These are phyloP conservation scores for Puccinellia tenuiflora DNA, from an alignment of 176 grass and related monocot species.

Conservation along the genomic window DNA sequence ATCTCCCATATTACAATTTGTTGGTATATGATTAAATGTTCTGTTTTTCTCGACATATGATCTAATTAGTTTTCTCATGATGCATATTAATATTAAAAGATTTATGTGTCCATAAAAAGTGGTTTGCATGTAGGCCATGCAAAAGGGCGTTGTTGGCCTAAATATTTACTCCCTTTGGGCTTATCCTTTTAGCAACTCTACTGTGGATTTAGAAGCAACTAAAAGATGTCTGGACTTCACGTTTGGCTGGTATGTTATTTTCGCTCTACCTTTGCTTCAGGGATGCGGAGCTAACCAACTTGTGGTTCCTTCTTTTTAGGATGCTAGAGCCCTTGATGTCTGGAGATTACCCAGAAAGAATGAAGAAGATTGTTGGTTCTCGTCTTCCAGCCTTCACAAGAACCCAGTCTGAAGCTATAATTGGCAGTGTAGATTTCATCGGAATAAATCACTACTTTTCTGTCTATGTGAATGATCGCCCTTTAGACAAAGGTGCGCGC, in stretches of 20 bases:
- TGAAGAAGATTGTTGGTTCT: constrained; percentile 50
- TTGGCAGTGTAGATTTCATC: constrained; percentile 50
- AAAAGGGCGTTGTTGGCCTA: constrained; percentile 56
- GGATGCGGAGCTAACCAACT: neutral
- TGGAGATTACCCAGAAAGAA: constrained; percentile 50
- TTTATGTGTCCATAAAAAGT: neutral
- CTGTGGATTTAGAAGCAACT: constrained; percentile 30
- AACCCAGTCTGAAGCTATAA: constrained; percentile 25
- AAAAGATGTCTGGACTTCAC: constrained; percentile 29
- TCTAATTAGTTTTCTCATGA: neutral
- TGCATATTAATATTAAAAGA: neutral
- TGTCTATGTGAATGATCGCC: constrained; percentile 45
- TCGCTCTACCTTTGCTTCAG: neutral
- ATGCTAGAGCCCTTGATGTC: constrained; percentile 43
- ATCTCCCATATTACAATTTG: neutral
- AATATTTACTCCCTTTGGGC: constrained; percentile 43
- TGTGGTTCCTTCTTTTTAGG: constrained; percentile 8
- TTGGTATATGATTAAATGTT: neutral
- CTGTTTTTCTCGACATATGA: neutral
- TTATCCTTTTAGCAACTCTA: constrained; percentile 45
- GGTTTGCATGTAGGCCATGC: constrained; percentile 21
- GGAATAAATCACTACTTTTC: constrained; percentile 61
- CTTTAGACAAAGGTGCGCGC: neutral
- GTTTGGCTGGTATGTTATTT: constrained; percentile 31
- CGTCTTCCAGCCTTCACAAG: constrained; percentile 45